These are phyloP conservation scores for Hagleromyces aurorensis DNA, from an alignment of 805 yeast species.

Conservation along the genomic window DNA sequence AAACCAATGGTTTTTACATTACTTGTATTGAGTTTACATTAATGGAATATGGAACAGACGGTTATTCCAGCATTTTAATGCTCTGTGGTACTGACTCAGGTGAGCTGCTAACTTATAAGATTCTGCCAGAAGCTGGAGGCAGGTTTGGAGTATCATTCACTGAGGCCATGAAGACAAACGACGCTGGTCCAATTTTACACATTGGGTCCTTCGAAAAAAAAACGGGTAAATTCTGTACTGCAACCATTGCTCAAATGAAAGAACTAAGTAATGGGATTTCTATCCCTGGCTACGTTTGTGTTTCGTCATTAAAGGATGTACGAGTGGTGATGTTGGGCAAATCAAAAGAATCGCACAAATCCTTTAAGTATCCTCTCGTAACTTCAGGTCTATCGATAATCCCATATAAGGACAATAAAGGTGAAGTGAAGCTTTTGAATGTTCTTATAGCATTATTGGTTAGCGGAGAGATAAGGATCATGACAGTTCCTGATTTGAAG, in stretches of 20 bases:
- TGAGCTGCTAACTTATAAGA: constrained; percentile 51
- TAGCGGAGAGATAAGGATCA: constrained; percentile 37
- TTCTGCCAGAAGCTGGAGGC: constrained; percentile 55
- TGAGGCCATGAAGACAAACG: constrained; percentile 40
- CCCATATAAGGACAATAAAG: constrained; percentile 10
- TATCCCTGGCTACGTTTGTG: constrained; percentile 51
- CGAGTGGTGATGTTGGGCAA: constrained; percentile 12
- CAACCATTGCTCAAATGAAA: constrained; percentile 46
- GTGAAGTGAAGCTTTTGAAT: constrained; percentile 34
- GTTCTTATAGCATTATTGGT: constrained; percentile 38
- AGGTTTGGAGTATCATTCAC: constrained; percentile 47
- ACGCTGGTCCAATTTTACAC: constrained; percentile 39
- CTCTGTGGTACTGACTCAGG: constrained; percentile 72
- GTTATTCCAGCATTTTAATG: constrained; percentile 57
- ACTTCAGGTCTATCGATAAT: constrained; percentile 45
- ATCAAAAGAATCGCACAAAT: constrained; percentile 8
- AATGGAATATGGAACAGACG: constrained; percentile 54
- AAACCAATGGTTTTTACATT: constrained; percentile 29
- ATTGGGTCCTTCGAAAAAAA: constrained; percentile 53
- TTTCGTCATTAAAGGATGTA: constrained; percentile 50
- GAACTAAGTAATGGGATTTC: constrained; percentile 52
- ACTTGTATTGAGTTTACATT: constrained; percentile 67
- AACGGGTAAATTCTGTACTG: constrained; percentile 56
- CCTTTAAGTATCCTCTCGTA: constrained; percentile 18
- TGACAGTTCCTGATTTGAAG: constrained; percentile 51